Percentiles rank a stretch among this genome's conserved stretches.
These are phyloP conservation scores for Lasiodiplodia theobromae DNA, from an alignment of 2,329 filamentous ascomycete genomes.

Conservation along the genomic window DNA sequence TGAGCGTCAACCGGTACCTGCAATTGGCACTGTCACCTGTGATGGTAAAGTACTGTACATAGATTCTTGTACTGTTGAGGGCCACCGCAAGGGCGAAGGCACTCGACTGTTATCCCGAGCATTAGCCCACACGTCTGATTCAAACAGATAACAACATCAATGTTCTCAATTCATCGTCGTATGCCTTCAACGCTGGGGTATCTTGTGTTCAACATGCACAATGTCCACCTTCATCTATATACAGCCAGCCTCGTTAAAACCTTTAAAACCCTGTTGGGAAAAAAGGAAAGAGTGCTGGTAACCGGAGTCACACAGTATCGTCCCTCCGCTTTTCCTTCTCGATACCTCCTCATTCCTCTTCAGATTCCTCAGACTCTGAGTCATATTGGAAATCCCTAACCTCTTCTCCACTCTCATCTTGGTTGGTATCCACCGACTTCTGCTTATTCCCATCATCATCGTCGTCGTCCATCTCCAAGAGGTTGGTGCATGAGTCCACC, in stretches of 20 bases:
- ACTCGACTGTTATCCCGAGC: background rate
- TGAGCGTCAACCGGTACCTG: background rate
- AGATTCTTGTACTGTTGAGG: slow-evolving; percentile 24
- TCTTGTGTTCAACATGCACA: background rate
- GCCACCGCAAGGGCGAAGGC: slow-evolving; percentile 12
- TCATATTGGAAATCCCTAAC: background rate
- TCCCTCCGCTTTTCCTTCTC: background rate
- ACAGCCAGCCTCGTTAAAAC: background rate
- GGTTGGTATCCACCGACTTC: background rate
- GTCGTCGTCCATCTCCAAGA: background rate
- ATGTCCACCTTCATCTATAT: background rate
- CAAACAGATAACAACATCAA: background rate
- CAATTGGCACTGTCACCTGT: slow-evolving; percentile 10
- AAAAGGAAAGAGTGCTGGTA: background rate
- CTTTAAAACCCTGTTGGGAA: background rate
- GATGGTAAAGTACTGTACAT: slow-evolving; percentile 23
- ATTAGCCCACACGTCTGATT: background rate
- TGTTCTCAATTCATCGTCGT: background rate
- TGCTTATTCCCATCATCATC: background rate
- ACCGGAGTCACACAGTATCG: background rate
- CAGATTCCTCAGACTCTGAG: background rate
- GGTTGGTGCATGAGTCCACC: background rate
- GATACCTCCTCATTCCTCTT: background rate
- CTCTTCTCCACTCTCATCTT: background rate
- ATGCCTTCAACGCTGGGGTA: background rate